These are phyloP conservation scores for Fraxinus sp. DNA, from an alignment of 305 asterid genomes.

Conservation along the genomic window DNA sequence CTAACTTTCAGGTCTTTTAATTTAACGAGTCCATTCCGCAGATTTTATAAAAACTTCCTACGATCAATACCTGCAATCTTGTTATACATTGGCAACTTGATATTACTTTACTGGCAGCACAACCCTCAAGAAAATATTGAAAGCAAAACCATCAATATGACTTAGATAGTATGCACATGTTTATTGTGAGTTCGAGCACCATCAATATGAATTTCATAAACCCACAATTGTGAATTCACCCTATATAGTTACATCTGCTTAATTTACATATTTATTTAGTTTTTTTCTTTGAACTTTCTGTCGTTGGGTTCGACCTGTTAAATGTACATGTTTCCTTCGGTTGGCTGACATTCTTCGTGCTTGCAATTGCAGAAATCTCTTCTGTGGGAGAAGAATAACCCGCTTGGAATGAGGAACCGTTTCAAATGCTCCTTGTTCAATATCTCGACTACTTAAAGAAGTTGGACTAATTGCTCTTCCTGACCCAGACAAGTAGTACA, in stretches of 20 bases:
- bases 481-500: not conserved
- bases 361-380: conserved; percentile 47
- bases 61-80: not conserved
- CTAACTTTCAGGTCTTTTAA: not conserved
- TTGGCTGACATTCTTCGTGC: not conserved
- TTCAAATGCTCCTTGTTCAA: not conserved
- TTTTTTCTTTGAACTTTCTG: not conserved
- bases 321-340: not conserved
- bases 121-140: not conserved
- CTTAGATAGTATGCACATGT: not conserved
- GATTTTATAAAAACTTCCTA: not conserved
- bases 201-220: not conserved
- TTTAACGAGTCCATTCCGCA: not conserved
- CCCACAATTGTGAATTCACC: not conserved
- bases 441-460: not conserved
- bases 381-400: conserved; percentile 51
- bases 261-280: not conserved
- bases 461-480: not conserved
- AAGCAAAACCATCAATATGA: not conserved
- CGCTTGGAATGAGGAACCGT: conserved; percentile 39
- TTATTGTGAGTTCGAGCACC: not conserved
- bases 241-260: not conserved
- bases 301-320: not conserved
- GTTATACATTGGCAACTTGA: not conserved
- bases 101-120: not conserved